Evolutionary conservation across 2,329 filamentous ascomycete species (phyloP), one percentile per base, ranked within the genome.

Genomic region (Calonectria ilicicola): DNA sequence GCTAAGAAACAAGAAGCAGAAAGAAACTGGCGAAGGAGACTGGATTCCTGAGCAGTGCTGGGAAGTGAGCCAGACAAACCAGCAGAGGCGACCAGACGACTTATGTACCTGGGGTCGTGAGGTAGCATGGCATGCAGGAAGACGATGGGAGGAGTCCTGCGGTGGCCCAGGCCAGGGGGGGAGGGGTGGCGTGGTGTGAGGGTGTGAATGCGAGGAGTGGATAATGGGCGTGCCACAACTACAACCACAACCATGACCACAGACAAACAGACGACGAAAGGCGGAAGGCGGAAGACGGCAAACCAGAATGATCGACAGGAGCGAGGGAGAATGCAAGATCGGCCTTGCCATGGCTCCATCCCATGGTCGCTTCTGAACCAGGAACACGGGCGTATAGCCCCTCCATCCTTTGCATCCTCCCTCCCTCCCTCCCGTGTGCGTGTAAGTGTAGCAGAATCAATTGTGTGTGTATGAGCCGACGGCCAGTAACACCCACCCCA

Each of bases 11-110:
- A 75, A 72, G 38, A 70, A 65, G 60, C 58, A 72, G 69, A 69
- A 71, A 72, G 72, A 72, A 75, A 67, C 56, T 68, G 68, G 63
- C 42, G 56, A 69, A 65, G 67, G 27, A 58, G 65, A 63, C 60
- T 51, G 69, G 77, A 75, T 79, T 78, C 76, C 77, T 78, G 72
- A 74, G 77, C 67, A 70, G 71, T 78, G 71, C 77, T 77, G 76
- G 66, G 62, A 75, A 68, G 63, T 65, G 32, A 63, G 21, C 42
- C 63, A 63, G 26, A 23, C 47, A 53, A 38, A 62, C 35, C 53
- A 40, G 10, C n/a, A 58, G 46, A 74, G 69, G 76, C 73, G 75
- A 23, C 67, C 63, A 47, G 75, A 47, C 66, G 26, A 73, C 74
- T 79, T 79, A 70, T 74, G 72, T 77, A 78, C 63, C 60, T 19